phyloP scores from a whole-genome alignment of 768 basidiomycete genomes.

The Tricholoma furcatifolium region DNA sequence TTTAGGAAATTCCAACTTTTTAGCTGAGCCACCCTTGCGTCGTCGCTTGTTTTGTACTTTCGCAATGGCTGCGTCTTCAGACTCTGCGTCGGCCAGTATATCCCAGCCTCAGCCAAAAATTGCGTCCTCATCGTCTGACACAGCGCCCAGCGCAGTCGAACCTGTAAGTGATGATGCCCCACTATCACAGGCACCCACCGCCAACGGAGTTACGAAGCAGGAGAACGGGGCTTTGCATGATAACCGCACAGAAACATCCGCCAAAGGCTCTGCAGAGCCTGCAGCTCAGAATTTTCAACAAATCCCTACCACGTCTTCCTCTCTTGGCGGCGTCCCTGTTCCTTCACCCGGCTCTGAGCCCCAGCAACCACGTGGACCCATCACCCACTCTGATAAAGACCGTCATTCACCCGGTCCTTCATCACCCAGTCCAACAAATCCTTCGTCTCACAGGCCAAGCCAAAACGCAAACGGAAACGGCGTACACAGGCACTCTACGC shows the following conservation, averaged over 20 bases:
- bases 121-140: constrained; percentile 8
- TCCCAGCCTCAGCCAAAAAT: not conserved
- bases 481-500: constrained; percentile 11
- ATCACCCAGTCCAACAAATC: constrained; percentile 9
- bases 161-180: constrained; percentile 14
- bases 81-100: constrained; percentile 8
- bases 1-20: constrained; percentile 9
- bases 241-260: not conserved
- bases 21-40: constrained; percentile 6
- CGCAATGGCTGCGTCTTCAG: constrained; percentile 15
- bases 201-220: constrained; percentile 9
- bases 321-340: constrained; percentile 6
- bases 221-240: constrained; percentile 1
- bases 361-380: constrained; percentile 13
- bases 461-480: constrained; percentile 19
- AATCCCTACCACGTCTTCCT: constrained; percentile 9
- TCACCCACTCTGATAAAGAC: constrained; percentile 18
- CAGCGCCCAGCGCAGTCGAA: not conserved
- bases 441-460: constrained; percentile 14
- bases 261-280: not conserved
- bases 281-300: constrained; percentile 9
- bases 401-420: constrained; percentile 14
- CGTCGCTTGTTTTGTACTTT: constrained; percentile 1
- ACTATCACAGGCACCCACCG: constrained; percentile 4
- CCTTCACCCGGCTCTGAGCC: constrained; percentile 6